phyloP scores from a whole-genome alignment of 371 early-diverging fungal genomes.

The Lichtheimia ramosa region DNA sequence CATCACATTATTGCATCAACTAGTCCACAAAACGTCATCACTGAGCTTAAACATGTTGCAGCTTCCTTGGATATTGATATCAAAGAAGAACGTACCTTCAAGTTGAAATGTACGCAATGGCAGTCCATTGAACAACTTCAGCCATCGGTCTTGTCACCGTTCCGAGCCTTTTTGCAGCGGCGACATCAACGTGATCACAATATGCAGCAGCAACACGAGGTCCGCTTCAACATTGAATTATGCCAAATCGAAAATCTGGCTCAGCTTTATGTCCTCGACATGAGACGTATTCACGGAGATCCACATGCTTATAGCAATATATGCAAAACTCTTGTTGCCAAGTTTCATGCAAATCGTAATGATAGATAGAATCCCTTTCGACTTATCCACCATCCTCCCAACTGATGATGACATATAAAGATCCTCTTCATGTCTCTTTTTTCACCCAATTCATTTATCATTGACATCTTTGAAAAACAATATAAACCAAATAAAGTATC shows the following conservation, averaged over 20 bases:
- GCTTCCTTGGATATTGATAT: conserved; percentile 70
- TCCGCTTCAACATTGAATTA: conserved; percentile 84
- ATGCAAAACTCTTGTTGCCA: too few species aligned
- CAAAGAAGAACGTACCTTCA: conserved; percentile 71
- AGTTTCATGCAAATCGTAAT: too few species aligned
- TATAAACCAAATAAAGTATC: too few species aligned
- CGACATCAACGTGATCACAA: conserved; percentile 3
- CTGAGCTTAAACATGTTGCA: conserved; percentile 65
- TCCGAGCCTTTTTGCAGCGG: neutral
- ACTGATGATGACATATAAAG: too few species aligned
- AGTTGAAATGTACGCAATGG: conserved; percentile 60
- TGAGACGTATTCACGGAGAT: conserved; percentile 81
- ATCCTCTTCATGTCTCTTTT: too few species aligned
- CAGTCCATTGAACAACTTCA: too few species aligned
- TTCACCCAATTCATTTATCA: too few species aligned
- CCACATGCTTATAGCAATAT: too few species aligned
- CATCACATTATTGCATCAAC: too few species aligned
- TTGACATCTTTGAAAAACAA: too few species aligned
- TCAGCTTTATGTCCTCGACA: conserved; percentile 86
- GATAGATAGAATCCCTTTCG: too few species aligned
- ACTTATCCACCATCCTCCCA: too few species aligned
- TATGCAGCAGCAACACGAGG: conserved; percentile 36
- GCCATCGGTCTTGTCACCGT: neutral
- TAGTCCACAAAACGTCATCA: conserved; percentile 70
- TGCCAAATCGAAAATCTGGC: conserved; percentile 88